Conservation (phyloP, 1,284 basidiomycete species). For the Athelia psychrophila region DNA sequence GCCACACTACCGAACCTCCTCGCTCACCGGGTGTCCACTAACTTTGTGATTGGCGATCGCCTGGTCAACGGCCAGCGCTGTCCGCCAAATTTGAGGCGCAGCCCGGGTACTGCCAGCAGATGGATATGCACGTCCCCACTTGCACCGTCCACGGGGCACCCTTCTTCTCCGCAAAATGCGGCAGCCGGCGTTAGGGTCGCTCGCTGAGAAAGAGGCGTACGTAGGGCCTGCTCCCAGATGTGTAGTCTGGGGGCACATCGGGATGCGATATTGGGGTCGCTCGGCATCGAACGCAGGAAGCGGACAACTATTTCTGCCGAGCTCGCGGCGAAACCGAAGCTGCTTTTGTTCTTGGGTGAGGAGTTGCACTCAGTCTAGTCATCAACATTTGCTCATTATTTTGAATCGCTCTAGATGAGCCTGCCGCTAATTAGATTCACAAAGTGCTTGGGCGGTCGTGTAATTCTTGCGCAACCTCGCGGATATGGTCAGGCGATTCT, state of each 20-base stretch:
- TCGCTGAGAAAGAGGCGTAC: constrained; percentile 67
- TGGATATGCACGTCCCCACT: constrained; percentile 64
- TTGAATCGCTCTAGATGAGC: constrained; percentile 84
- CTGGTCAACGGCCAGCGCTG: constrained; percentile 75
- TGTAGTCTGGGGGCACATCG: constrained; percentile 74
- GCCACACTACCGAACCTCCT: constrained; percentile 71
- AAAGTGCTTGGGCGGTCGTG: constrained; percentile 85
- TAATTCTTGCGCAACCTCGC: constrained; percentile 76
- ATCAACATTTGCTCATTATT: constrained; percentile 77
- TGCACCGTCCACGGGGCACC: constrained; percentile 83
- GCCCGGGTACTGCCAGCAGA: constrained; percentile 30
- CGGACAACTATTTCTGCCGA: constrained; percentile 85
- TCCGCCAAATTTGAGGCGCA: constrained; percentile 74
- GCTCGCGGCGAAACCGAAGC: constrained; percentile 60
- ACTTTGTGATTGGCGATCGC: constrained; percentile 74
- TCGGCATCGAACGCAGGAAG: constrained; percentile 80
- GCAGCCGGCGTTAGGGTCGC: constrained; percentile 64
- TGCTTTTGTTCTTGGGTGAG: neutral
- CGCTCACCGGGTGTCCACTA: constrained; percentile 69
- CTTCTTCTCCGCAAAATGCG: constrained; percentile 79
- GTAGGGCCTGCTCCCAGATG: constrained; percentile 82
- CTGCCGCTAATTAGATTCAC: constrained; percentile 86
- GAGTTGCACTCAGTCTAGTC: constrained; percentile 40
- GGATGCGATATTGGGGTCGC: constrained; percentile 76
- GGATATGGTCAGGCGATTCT: constrained; percentile 73